Conservation (phyloP, 768 basidiomycete species). For the Clitopilus passeckerianus region DNA sequence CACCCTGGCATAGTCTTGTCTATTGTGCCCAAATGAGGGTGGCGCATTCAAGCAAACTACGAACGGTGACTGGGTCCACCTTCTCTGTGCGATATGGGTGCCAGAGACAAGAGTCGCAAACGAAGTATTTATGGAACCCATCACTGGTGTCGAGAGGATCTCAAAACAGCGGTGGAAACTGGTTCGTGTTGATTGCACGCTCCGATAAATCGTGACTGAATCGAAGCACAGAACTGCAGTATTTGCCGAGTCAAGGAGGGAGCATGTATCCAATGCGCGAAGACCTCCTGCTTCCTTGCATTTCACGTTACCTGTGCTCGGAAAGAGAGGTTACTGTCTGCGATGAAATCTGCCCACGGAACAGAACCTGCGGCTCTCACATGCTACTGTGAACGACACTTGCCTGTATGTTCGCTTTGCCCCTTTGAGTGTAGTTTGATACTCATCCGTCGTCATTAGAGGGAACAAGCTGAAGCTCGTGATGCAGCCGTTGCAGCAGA, state of each 20-base stretch:
- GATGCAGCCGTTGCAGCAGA: slow-evolving; percentile 50
- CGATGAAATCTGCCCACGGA: slow-evolving; percentile 81
- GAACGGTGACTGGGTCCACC: slow-evolving; percentile 90
- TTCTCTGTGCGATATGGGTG: slow-evolving; percentile 96
- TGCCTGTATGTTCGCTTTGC: slow-evolving; percentile 55
- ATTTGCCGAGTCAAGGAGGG: slow-evolving; percentile 51
- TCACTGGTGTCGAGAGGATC: slow-evolving; percentile 84
- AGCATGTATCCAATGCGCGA: slow-evolving; percentile 97
- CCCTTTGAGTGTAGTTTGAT: background rate
- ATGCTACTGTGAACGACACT: slow-evolving; percentile 86
- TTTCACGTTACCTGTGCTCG: slow-evolving; percentile 96
- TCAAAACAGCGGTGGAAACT: slow-evolving; percentile 92
- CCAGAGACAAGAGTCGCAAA: slow-evolving; percentile 92
- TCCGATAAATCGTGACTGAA: background rate
- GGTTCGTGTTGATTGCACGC: slow-evolving; percentile 30
- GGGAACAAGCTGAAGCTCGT: slow-evolving; percentile 64
- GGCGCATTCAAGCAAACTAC: slow-evolving; percentile 98
- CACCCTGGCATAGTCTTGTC: slow-evolving; percentile 60
- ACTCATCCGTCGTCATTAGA: slow-evolving; percentile 33
- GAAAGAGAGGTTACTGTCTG: slow-evolving; percentile 76
- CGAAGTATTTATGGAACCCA: slow-evolving; percentile 97
- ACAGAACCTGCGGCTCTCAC: slow-evolving; percentile 72
- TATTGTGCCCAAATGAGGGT: slow-evolving; percentile 95
- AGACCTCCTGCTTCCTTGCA: slow-evolving; percentile 83
- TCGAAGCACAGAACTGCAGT: slow-evolving; percentile 35